Base-by-base conservation (phyloP, 257 asterid genomes). In the Parsonsia alboflavescens region DNA sequence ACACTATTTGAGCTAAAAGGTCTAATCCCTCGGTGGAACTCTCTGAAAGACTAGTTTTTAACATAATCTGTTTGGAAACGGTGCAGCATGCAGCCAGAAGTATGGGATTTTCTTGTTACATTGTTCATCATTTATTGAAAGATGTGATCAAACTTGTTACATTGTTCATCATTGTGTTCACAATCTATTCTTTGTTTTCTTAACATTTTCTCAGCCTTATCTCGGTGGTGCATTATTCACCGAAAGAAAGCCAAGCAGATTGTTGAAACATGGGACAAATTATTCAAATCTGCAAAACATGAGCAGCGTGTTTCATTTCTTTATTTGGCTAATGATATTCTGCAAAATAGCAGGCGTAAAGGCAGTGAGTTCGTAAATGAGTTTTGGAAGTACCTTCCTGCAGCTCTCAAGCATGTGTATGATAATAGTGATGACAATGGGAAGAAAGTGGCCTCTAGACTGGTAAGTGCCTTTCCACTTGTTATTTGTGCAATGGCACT, bases 301-400 rank as follows among this genome's bases (percentile, higher is more conserved):
- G 97, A 89, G 76, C 98, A 90, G 76, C 91, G 86, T 54, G 92
- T 95, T 83, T 83, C 98, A 44, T 86, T 92, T 65, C 83, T 95
- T 71, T 95, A 87, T 84, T 84, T 92, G 81, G 86, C 96, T 73
- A 95, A 95, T 85, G 99, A 95, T 73, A 89, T 92, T 80, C 88
- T 95, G 84, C 99, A 95, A 84, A 95, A 90, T 63, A 95, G 99
- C 83, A 85, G 99, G 85, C 96, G 99, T 73, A 91, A 85, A 79
- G 99, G 99, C 72, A 92, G 90, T 73, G 99, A 95, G 79, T 95
- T 86, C 83, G 97, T 95, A 75, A 95, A 89, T 80, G 99, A 95
- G 78, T 95, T 89, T 80, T 95, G 97, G 99, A 95, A 92, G 87
- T 92, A 89, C 84, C 96, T 95, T 72, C 98, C 98, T 10, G 75